Evolutionary conservation across 2,329 filamentous ascomycete genomes (phyloP), one percentile per base, ranked within the genome.

Genomic region (Fusarium poae): DNA sequence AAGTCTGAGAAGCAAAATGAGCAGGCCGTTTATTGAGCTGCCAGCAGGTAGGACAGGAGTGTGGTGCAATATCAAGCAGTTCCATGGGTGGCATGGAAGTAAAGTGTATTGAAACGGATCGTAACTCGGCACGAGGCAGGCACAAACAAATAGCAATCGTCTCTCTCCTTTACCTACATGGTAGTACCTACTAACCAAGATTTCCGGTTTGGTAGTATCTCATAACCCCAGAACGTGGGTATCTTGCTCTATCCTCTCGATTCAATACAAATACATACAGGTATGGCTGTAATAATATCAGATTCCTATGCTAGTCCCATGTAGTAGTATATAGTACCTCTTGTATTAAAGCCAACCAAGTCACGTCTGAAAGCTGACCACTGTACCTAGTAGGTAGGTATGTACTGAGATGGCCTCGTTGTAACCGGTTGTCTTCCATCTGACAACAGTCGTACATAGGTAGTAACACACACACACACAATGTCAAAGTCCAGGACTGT

Each of bases 401-500:
- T 12, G 46, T 20, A 32, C 39, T 30, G n/a, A 40, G 42, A 55
- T 27, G 16, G 25, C 43, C 37, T 63, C 43, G 56, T 34, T 39
- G 20, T 57, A 34, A 49, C 45, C 34, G 32, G 21, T 37, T 65
- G 54, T 57, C 49, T 66, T 66, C 57, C 25, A 40, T 51, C 48
- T 61, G 32, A 58, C 55, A 55, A 62, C 42, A 52, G 29, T 54
- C 21, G 44, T 30, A 34, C 51, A 48, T 21, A 18, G 21, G 7
- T 27, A 27, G 27, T 27, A 27, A 48, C 30, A 32, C 46, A 40
- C 37, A 45, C 50, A 44, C 49, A 46, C 51, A 49, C 44, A 45
- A 67, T 55, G 32, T 43, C 60, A 67, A 59, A 56, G 34, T 51
- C 34, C 48, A 67, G 59, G 44, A 63, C 65, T 29, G 49, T 67